Evolutionary conservation across 164 flowering plant species (phyloP), one percentile per base, ranked within the genome.

Genomic region (Amborella trichopoda): DNA sequence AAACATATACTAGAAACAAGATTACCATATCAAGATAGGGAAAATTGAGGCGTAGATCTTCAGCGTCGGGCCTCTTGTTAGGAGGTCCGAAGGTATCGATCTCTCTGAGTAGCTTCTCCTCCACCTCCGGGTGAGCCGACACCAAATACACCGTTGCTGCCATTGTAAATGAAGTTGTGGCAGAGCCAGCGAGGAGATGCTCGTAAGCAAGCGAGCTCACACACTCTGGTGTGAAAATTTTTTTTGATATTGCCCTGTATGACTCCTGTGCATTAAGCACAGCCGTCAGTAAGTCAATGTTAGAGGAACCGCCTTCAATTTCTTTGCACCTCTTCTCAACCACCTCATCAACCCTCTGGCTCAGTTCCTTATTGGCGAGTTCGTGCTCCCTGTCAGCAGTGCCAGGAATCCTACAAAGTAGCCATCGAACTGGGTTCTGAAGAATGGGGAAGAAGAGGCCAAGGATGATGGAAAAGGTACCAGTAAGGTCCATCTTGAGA

Each of bases 401-500:
- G n/a, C 88, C 74, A 0, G 95, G 96, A 6, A 93, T 67, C 42
- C 85, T 63, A 58, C 67, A 76, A 13, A 93, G 74, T 33, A 88
- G 66, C 52, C 76, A 82, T 36, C 88, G 61, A 44, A 80, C 69
- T 1, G 99, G 99, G 48, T 78, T 86, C 49, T 83, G 95, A 14
- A 93, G 74, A 13, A 87, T 63, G 2, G 99, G 96, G n/a, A 74
- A 33, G 6, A 93, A 74, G 18, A 84, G 51, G 20, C 99, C 99
- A 6, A 85, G 48, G 36, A 93, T 65, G 61, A 81, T 77, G 1
- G 96, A 84, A 49, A 82, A 63, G 0, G 99, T 82, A 17, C 86
- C 96, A 0, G 94, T 70, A 16, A 88, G 64, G 62, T 93, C 96
- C 96, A 93, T 84, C 61, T 88, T 93, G 11, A 93, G 79, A 40